Percentiles rank a stretch among this genome's conserved stretches.
Evolutionary conservation across 2,329 filamentous ascomycete species (phyloP).

Genomic region (Pseudocercospora cruenta): DNA sequence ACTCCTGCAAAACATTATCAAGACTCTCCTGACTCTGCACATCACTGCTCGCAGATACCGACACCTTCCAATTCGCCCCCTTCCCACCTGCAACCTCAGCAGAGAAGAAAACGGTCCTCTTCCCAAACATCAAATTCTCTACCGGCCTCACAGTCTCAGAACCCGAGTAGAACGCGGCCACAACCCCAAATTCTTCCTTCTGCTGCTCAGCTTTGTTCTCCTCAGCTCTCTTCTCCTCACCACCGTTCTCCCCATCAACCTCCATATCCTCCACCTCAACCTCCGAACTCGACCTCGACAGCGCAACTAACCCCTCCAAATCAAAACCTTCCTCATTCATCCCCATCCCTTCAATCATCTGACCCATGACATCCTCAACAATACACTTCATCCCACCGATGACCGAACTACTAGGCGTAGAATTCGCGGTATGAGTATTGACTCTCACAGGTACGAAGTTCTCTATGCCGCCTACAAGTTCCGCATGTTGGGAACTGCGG

Average conservation of each 20-base stretch:
- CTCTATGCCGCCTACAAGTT: not conserved
- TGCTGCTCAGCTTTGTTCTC: too few species aligned
- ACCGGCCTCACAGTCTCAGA: not conserved
- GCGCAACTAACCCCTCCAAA: not conserved
- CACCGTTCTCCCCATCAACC: not conserved
- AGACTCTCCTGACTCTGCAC: constrained; percentile 5
- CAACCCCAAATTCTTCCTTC: constrained; percentile 8
- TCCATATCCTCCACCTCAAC: not conserved
- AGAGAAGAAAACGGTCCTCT: constrained; percentile 8
- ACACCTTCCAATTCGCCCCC: not conserved
- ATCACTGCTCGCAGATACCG: constrained; percentile 5
- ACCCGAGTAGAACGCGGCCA: not conserved
- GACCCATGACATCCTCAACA: constrained; percentile 9
- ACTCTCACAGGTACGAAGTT: constrained; percentile 12
- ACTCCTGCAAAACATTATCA: not conserved
- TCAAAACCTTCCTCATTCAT: constrained; percentile 1
- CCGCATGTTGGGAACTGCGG: not conserved
- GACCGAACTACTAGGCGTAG: not conserved
- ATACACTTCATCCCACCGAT: not conserved
- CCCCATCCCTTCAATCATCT: constrained; percentile 12
- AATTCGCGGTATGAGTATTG: constrained; percentile 3
- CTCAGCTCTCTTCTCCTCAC: not conserved
- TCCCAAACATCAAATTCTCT: constrained; percentile 1
- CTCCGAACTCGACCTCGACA: not conserved
- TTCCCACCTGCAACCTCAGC: not conserved